Conservation (phyloP, 2,329 filamentous ascomycete genomes). For the Chrysoporthe puriensis region DNA sequence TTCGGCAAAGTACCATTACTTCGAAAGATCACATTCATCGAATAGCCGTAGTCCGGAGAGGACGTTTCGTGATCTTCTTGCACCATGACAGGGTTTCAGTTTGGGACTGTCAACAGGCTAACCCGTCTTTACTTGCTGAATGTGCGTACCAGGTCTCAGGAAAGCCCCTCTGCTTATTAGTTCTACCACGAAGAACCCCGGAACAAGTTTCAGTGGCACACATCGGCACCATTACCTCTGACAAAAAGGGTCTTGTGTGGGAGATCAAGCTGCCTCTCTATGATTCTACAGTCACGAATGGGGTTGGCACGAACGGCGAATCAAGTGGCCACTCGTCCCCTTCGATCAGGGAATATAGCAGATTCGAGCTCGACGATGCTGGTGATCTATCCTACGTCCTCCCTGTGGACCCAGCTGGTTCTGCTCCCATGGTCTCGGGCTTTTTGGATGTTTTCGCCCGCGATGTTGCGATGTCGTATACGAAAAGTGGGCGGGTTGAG, state of each 20-base stretch:
- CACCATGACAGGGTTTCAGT: conserved; percentile 71
- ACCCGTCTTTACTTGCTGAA: conserved; percentile 62
- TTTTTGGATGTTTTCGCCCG: conserved; percentile 86
- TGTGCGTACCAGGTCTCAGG: conserved; percentile 64
- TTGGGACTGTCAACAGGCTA: conserved; percentile 73
- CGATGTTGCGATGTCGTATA: conserved; percentile 87
- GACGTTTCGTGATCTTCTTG: conserved; percentile 80
- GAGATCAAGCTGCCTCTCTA: conserved; percentile 67
- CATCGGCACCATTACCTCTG: conserved; percentile 80
- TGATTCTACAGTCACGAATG: conserved; percentile 30
- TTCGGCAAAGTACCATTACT: conserved; percentile 69
- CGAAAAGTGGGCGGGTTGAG: conserved; percentile 70
- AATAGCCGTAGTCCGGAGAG: conserved; percentile 77
- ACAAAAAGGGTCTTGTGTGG: conserved; percentile 81
- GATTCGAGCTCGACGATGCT: conserved; percentile 66
- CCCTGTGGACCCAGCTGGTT: conserved; percentile 85
- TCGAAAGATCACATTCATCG: conserved; percentile 75
- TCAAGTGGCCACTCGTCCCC: conserved; percentile 41
- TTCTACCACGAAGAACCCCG: conserved; percentile 66
- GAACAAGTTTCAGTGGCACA: conserved; percentile 64
- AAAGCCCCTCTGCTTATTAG: conserved; percentile 78
- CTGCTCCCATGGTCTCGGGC: conserved; percentile 69
- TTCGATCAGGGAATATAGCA: conserved; percentile 68
- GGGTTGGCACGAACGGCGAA: conserved; percentile 19
- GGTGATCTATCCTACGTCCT: conserved; percentile 70